Evolutionary conservation across 441 rosid species (phyloP).

Genomic region (Populus hybrid): DNA sequence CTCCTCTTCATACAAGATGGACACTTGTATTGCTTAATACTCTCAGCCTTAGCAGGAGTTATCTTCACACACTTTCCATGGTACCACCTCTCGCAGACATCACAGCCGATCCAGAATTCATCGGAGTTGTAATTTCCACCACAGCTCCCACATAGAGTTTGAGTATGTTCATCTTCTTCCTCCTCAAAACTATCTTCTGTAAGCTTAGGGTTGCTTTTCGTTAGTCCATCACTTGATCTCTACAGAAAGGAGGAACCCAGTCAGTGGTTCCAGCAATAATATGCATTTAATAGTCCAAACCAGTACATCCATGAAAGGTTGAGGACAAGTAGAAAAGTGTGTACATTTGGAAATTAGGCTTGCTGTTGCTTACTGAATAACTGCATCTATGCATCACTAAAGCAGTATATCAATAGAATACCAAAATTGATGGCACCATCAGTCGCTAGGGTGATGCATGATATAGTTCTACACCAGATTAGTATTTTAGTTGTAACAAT

Average conservation of each 20-base stretch:
- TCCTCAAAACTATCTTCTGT: conserved; percentile 51
- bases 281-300: conserved; percentile 1
- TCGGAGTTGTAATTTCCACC: conserved; percentile 62
- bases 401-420: background rate
- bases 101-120: conserved; percentile 85
- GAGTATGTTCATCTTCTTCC: conserved; percentile 70
- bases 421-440: background rate
- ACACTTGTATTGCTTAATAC: conserved; percentile 80
- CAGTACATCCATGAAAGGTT: conserved; percentile 6
- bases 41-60: conserved; percentile 79
- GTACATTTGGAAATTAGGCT: background rate
- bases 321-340: background rate
- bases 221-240: conserved; percentile 64
- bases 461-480: background rate
- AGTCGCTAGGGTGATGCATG: background rate
- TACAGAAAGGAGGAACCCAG: conserved; percentile 19
- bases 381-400: background rate
- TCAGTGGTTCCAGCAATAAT: background rate
- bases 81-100: conserved; percentile 83
- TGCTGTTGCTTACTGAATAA: background rate
- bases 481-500: background rate
- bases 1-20: conserved; percentile 69
- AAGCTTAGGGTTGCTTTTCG: conserved; percentile 48
- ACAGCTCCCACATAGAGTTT: conserved; percentile 74
- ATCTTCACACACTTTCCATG: conserved; percentile 84